Evolutionary conservation across 805 yeast genomes (phyloP), one percentile per base, ranked within the genome.

Genomic region (Teunomyces funiuensis): DNA sequence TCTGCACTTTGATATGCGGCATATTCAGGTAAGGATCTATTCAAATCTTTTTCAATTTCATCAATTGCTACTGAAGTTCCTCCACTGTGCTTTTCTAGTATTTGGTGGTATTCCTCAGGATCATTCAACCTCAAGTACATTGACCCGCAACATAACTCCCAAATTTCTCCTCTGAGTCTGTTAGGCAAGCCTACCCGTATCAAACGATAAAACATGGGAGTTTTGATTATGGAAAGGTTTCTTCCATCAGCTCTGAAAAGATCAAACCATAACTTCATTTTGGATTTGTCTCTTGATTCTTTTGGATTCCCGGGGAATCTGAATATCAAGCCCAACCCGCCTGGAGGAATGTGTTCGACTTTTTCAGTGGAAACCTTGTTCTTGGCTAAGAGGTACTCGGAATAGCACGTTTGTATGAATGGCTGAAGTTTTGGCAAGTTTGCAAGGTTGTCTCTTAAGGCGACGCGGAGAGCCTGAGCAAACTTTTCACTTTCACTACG

Each of bases 151-250:
- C 88, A 79, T 40, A 88, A 66, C 60, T 93, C 99, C 99, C 99
- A 93, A 10, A 93, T 70, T 57, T 93, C 99, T 28, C 99, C 99
- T 50, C 99, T 76, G 40, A 93, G 69, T 44, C 95, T 75, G 57
- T 91, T 91, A n/a, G 98, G 98, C 17, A 93, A 73, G 0, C 99
- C 98, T 11, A 90, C 93, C 38, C 97, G 74, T 6, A 93, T 76
- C 38, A 93, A 74, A 55, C 85, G 86, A 60, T 82, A 86, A 56
- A 88, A 95, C 56, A 82, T 79, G 28, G 82, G 87, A 42, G 85
- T 87, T 36, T 81, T 77, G 1, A 87, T 74, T 14, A 91, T 53
- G 0, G 95, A 81, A 39, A 93, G 66, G 54, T 90, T 89, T 36
- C 96, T 73, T 20, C 99, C 99, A 54, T 89, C 83, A 14, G 79